Base-by-base conservation (phyloP, 441 rosid genomes). In the Dalechampia spathulata region DNA sequence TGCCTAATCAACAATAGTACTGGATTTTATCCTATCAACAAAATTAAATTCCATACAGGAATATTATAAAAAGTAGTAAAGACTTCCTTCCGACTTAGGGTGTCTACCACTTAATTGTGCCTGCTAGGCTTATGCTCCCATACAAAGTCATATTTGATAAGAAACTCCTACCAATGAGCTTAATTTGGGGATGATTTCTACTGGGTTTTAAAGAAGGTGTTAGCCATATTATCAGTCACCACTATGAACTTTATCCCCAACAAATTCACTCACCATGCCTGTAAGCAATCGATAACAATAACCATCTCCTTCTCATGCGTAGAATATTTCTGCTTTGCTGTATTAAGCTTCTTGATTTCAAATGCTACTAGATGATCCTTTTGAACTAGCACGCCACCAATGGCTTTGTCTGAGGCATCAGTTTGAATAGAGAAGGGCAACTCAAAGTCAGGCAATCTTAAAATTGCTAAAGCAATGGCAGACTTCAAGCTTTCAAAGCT, bases 1-100 rank as follows among this genome's bases (percentile, higher is more conserved):
- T 1, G 6, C 4, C 1, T 0, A 11, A 13, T 43, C 40, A 0
- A 23, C 0, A 1, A 1, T 0, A 2, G 0, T 9, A 6, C 0
- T 0, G 0, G 0, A 0, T 4, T 6, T 13, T 2, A 57, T n/a
- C 1, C 9, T 1, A 0, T 17, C 52, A 0, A 32, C 0, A 15
- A 57, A 3, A 7, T 23, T 19, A 1, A 16, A 8, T 3, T 8
- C 34, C 34, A 30, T 30, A 30, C 34, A 30, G 21, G 0, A 2
- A 49, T 3, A 2, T 8, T 0, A 19, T 8, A 22, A 6, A 49
- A 10, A 0, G 0, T 0, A 15, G 7, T 7, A 2, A 26, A 5
- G 3, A 49, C 34, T 0, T 49, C 3, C 0, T 15, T 2, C 7
- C 30, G 17, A 4, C 32, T 50, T 0, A 60, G 20, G 4, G 40